Conservation (phyloP, 1,284 basidiomycete species). For the Trichosporon asahii region DNA sequence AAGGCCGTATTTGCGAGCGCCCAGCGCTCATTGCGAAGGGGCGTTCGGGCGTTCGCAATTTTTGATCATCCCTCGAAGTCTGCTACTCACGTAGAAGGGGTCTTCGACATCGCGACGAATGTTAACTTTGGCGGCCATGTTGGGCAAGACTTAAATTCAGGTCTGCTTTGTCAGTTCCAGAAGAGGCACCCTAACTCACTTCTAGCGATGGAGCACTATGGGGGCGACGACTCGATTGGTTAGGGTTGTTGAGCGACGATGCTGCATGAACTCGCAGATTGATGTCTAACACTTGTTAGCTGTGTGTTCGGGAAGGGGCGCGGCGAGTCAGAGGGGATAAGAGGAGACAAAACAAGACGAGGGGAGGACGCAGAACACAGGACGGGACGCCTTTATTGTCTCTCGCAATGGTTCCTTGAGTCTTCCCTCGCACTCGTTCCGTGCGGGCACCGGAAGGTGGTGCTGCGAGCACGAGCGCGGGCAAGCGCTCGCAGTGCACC, state of each 20-base stretch:
- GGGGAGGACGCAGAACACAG: neutral
- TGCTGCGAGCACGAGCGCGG: neutral
- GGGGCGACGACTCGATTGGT: slow-evolving; percentile 11
- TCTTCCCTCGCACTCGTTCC: neutral
- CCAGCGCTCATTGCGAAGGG: neutral
- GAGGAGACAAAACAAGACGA: neutral
- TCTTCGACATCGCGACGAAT: slow-evolving; percentile 97
- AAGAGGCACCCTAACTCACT: slow-evolving; percentile 13
- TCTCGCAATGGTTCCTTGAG: neutral
- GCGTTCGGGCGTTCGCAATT: neutral
- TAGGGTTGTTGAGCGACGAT: slow-evolving; percentile 17
- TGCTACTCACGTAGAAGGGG: slow-evolving; percentile 55
- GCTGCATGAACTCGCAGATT: slow-evolving; percentile 29
- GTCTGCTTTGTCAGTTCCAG: slow-evolving; percentile 16
- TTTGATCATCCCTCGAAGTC: neutral
- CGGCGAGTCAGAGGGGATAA: neutral
- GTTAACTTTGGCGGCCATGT: slow-evolving; percentile 82
- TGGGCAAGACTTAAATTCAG: slow-evolving; percentile 44
- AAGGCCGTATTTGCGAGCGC: slow-evolving; percentile 60
- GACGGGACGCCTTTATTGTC: neutral
- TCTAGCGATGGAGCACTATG: slow-evolving; percentile 24
- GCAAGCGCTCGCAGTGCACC: neutral
- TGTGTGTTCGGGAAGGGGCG: neutral
- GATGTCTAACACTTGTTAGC: neutral
- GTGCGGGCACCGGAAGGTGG: neutral